A percentile compares a stretch with the other conserved stretches of the same genome.
Evolutionary conservation across 768 basidiomycete species (phyloP).

Genomic region (Trametes punicea): DNA sequence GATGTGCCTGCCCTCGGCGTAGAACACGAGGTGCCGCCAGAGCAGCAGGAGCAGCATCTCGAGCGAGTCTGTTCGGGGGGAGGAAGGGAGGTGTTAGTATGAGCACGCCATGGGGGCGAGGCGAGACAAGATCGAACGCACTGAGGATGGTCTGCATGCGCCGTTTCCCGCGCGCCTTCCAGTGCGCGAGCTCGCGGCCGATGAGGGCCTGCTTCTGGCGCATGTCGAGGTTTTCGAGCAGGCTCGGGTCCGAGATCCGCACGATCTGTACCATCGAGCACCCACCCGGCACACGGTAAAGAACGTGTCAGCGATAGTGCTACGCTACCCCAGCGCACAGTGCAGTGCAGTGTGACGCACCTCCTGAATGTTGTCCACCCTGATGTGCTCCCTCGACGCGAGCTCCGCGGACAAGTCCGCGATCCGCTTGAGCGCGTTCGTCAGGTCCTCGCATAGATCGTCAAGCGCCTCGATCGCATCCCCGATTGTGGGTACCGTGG

Average conservation of each 20-base stretch:
- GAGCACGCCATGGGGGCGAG: background rate
- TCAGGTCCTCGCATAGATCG: conserved; percentile 58
- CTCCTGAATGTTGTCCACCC: conserved; percentile 69
- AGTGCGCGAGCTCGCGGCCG: conserved; percentile 54
- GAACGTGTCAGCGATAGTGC: no score
- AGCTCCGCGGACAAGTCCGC: conserved; percentile 67
- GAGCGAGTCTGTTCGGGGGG: conserved; percentile 45
- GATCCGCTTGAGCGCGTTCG: conserved; percentile 61
- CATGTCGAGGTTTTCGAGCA: conserved; percentile 66
- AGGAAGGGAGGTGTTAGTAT: background rate
- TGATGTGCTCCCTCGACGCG: conserved; percentile 64
- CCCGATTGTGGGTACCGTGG: conserved; percentile 72
- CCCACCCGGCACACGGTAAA: no score
- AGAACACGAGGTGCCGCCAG: conserved; percentile 78
- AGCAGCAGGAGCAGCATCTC: conserved; percentile 80
- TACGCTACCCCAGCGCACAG: no score
- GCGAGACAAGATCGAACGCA: conserved; percentile 30
- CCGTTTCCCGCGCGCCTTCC: conserved; percentile 37
- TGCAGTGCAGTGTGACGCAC: no score
- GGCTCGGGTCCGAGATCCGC: conserved; percentile 45
- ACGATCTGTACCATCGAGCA: conserved; percentile 49
- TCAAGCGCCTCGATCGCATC: conserved; percentile 68
- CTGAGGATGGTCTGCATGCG: conserved; percentile 56
- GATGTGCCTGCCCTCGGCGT: conserved; percentile 41
- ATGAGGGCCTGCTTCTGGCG: conserved; percentile 66